Conservation (phyloP, 2,329 filamentous ascomycete genomes). For the Alternaria dauci region DNA sequence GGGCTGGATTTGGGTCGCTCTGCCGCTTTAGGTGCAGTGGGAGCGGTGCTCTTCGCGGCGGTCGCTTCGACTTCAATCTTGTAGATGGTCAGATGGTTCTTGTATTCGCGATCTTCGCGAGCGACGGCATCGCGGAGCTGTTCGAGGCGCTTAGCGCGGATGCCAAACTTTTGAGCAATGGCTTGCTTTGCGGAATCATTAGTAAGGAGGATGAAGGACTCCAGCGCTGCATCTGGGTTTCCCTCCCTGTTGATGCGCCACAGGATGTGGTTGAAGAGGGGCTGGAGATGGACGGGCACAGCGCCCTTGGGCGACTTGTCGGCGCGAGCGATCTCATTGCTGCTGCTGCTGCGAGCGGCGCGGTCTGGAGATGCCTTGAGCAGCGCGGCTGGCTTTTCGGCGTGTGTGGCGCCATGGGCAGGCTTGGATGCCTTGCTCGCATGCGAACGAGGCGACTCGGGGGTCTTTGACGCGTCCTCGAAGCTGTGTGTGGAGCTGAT, state of each 20-base stretch:
- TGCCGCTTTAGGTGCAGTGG: constrained; percentile 23
- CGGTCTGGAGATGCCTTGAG: constrained; percentile 34
- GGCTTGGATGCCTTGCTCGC: constrained; percentile 35
- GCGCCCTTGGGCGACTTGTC: constrained; percentile 38
- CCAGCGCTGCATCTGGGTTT: constrained; percentile 57
- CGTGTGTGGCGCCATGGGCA: constrained; percentile 35
- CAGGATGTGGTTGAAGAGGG: constrained; percentile 61
- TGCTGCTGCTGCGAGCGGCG: constrained; percentile 41
- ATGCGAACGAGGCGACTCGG: constrained; percentile 52
- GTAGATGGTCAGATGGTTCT: constrained; percentile 50
- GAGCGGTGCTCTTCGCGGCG: constrained; percentile 22
- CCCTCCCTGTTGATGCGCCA: constrained; percentile 61
- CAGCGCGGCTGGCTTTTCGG: constrained; percentile 24
- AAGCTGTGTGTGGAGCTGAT: constrained; percentile 56
- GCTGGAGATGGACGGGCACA: constrained; percentile 54
- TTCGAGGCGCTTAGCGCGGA: constrained; percentile 59
- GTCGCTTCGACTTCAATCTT: constrained; percentile 48
- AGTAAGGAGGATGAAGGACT: constrained; percentile 61
- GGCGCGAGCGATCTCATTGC: constrained; percentile 25
- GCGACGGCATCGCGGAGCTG: constrained; percentile 59
- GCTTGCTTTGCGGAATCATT: constrained; percentile 58
- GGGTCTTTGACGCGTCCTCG: constrained; percentile 48
- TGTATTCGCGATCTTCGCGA: constrained; percentile 59
- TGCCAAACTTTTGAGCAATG: constrained; percentile 60
- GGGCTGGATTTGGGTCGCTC: constrained; percentile 43